Evolutionary conservation across 1,284 basidiomycete species (phyloP).

Genomic region (Cystobasidium sp.): DNA sequence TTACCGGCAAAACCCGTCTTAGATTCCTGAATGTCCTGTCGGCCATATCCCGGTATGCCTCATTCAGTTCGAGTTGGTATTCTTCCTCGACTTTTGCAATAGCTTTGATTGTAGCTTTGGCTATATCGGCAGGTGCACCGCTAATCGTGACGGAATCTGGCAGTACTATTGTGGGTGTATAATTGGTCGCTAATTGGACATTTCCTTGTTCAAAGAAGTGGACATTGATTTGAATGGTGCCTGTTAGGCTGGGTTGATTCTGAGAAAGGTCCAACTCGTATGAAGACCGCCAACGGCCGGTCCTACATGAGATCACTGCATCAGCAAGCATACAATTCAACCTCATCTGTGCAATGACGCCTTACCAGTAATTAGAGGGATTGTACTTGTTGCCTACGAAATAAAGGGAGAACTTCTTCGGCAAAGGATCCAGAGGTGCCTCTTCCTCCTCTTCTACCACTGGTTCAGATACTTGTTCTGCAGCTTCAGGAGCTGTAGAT

Average conservation of each 20-base stretch:
- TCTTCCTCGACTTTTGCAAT: slow-evolving; percentile 76
- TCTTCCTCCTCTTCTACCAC: slow-evolving; percentile 28
- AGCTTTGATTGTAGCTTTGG: slow-evolving; percentile 75
- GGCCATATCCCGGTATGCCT: slow-evolving; percentile 80
- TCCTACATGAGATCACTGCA: slow-evolving; percentile 59
- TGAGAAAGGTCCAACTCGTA: slow-evolving; percentile 60
- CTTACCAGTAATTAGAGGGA: slow-evolving; percentile 76
- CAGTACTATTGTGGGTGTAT: slow-evolving; percentile 68
- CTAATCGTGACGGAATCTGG: slow-evolving; percentile 64
- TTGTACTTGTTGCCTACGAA: slow-evolving; percentile 93
- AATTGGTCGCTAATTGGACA: slow-evolving; percentile 83
- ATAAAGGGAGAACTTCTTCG: slow-evolving; percentile 69
- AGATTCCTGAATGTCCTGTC: slow-evolving; percentile 90
- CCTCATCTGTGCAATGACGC: too few species aligned
- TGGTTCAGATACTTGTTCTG: background rate
- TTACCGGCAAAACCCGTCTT: slow-evolving; percentile 79
- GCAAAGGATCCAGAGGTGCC: slow-evolving; percentile 31
- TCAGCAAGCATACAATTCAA: background rate
- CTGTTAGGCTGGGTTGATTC: slow-evolving; percentile 52
- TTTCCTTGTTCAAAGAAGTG: slow-evolving; percentile 96
- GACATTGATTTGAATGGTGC: slow-evolving; percentile 77
- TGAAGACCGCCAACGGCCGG: slow-evolving; percentile 80
- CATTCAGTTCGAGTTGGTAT: slow-evolving; percentile 76
- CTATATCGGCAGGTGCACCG: slow-evolving; percentile 63
- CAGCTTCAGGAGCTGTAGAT: background rate